phyloP scores from a whole-genome alignment of 2,329 filamentous ascomycete species.

The Coleophoma cylindrospora region DNA sequence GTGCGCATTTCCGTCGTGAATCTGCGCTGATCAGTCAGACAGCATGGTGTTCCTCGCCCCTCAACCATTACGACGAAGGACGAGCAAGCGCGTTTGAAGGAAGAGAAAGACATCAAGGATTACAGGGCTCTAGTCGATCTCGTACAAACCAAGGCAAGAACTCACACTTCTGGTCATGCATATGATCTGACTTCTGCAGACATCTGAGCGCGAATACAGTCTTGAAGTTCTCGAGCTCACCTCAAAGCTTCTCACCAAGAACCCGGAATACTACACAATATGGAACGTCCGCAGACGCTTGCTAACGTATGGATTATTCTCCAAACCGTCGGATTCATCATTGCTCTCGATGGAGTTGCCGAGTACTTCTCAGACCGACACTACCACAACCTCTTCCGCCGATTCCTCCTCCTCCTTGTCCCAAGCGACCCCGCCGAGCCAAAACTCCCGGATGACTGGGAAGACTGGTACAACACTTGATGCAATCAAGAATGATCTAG shows the following conservation, averaged over 20 bases:
- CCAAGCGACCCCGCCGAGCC: conserved; percentile 44
- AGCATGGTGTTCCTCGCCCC: conserved; percentile 82
- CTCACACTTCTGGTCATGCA: neutral
- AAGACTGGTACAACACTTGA: conserved; percentile 46
- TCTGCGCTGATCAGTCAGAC: conserved; percentile 24
- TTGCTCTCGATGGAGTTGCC: conserved; percentile 49
- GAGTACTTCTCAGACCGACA: conserved; percentile 48
- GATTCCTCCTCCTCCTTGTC: conserved; percentile 51
- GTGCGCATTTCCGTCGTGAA: conserved; percentile 7
- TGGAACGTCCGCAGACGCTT: conserved; percentile 82
- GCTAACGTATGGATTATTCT: conserved; percentile 53
- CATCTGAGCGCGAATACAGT: conserved; percentile 27
- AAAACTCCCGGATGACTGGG: conserved; percentile 41
- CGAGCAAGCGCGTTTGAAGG: conserved; percentile 65
- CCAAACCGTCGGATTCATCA: conserved; percentile 43
- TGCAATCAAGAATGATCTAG: conserved; percentile 67
- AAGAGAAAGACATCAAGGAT: conserved; percentile 68
- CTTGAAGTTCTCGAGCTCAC: conserved; percentile 60
- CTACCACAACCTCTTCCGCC: conserved; percentile 58
- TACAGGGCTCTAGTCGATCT: conserved; percentile 69
- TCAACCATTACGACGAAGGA: conserved; percentile 53
- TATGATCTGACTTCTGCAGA: conserved; percentile 9
- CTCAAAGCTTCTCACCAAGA: conserved; percentile 67
- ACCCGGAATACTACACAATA: conserved; percentile 86
- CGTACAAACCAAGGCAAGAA: conserved; percentile 58